Evolutionary conservation across 768 basidiomycete species (phyloP).

Genomic region (Leccinum truebloodii): DNA sequence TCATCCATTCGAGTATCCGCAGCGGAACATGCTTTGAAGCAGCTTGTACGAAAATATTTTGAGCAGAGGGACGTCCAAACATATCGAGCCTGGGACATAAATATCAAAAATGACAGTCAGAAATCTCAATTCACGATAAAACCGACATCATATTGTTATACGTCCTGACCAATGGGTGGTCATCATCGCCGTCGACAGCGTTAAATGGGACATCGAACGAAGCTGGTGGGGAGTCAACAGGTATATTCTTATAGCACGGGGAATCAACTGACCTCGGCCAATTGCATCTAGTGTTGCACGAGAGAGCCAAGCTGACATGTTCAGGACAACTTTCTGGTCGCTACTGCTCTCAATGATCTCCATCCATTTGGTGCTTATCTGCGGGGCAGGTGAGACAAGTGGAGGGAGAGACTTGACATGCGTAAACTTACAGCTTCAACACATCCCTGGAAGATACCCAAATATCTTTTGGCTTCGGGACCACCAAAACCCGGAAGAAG

Average conservation of each 20-base stretch:
- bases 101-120: conserved; percentile 1
- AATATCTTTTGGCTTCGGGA: conserved; percentile 50
- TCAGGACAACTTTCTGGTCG: not conserved
- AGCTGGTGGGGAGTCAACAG: not conserved
- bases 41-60: conserved; percentile 18
- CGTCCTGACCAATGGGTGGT: conserved; percentile 10
- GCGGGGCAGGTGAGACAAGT: too few species aligned
- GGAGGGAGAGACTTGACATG: too few species aligned
- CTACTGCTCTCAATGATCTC: too few species aligned
- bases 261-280: conserved; percentile 40
- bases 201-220: conserved; percentile 50
- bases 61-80: conserved; percentile 17
- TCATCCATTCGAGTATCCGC: conserved; percentile 35
- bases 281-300: conserved; percentile 33
- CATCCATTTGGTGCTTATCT: too few species aligned
- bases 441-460: conserved; percentile 40
- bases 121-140: not conserved
- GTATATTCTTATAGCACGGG: not conserved
- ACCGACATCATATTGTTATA: conserved; percentile 19
- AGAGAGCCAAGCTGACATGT: not conserved
- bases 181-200: conserved; percentile 6
- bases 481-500: conserved; percentile 57
- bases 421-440: too few species aligned
- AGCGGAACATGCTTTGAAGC: conserved; percentile 15
- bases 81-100: conserved; percentile 8